Conservation (phyloP, 2,329 filamentous ascomycete species). For the Tolypocladium capitatum region DNA sequence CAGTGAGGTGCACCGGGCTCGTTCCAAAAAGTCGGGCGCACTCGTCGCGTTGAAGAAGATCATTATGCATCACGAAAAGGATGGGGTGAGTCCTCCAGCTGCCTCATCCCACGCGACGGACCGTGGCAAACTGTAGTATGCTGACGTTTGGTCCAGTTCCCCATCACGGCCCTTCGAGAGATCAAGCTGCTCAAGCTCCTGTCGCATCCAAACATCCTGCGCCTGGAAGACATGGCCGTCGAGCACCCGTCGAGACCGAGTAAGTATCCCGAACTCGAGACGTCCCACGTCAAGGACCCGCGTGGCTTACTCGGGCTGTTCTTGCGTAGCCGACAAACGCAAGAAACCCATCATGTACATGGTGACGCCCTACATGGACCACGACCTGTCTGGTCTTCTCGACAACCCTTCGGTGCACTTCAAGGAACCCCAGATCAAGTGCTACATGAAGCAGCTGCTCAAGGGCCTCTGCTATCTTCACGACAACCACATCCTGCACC, state of each 20-base stretch:
- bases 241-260: constrained; percentile 56
- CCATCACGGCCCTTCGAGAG: constrained; percentile 94
- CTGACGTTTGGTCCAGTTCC: constrained; percentile 46
- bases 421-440: constrained; percentile 86
- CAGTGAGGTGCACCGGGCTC: constrained; percentile 83
- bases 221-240: constrained; percentile 90
- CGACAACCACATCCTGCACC: constrained; percentile 77
- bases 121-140: not conserved
- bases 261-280: constrained; percentile 18
- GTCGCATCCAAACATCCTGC: constrained; percentile 79
- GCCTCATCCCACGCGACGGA: not conserved
- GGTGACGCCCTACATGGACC: constrained; percentile 98
- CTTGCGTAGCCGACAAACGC: constrained; percentile 51
- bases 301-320: not conserved
- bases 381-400: constrained; percentile 91
- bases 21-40: constrained; percentile 58
- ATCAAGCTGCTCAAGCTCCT: constrained; percentile 95
- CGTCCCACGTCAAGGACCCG: not conserved
- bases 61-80: constrained; percentile 98
- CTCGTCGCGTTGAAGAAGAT: constrained; percentile 94
- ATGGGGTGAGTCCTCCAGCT: constrained; percentile 49
- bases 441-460: constrained; percentile 88
- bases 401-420: constrained; percentile 88
- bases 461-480: constrained; percentile 85
- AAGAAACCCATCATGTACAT: constrained; percentile 90